Base-by-base conservation (phyloP, 2,329 filamentous ascomycete species). In the Exserohilum turcica region DNA sequence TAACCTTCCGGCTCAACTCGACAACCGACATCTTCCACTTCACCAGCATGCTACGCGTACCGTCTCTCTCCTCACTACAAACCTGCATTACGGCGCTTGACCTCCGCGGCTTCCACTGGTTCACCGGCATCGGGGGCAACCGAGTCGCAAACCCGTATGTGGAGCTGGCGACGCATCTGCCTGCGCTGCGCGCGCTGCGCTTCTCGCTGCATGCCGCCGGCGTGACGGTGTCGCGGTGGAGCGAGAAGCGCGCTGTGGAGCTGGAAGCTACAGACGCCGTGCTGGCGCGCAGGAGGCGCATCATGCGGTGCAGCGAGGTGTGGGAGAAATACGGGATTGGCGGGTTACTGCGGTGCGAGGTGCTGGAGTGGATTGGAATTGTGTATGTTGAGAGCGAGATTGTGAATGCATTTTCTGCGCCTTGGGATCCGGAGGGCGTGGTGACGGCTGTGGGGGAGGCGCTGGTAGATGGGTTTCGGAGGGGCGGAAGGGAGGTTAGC, bases 81-180 rank as follows among this genome's bases (percentile, higher is more conserved):
- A 19, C 27, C 5, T 52, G 44, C 18, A 49, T 71, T 42, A 72
- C 75, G 61, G 51, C 75, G 68, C n/a, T 81, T 76, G 19, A 79
- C 78, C 47, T 82, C 74, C 27, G 57, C 4, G 45, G 74, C 70
- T 52, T 79, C 75, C 27, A 78, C 75, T 15, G 73, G 68, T 52
- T 76, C 76, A 3, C 87, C 82, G 71, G 89, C 88, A 65, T 93
- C 87, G 62, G 95, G 87, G 13, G 95, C 77, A 0, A 81, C 2
- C 97, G 93, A 65, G 96, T 94, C 1, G 91, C 86, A 70, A 97
- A 96, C 69, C 97, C 93, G 52, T 91, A 91, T 63, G 86, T 91
- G 0, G 91, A 91, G 65, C 96, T 93, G 67, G 96, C 91, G 45
- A 95, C 74, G 10, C 91, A 85, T 65, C 91, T 96, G 3, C 91